Evolutionary conservation across 2,329 filamentous ascomycete genomes (phyloP).

Genomic region (Cladosporium colombiae): DNA sequence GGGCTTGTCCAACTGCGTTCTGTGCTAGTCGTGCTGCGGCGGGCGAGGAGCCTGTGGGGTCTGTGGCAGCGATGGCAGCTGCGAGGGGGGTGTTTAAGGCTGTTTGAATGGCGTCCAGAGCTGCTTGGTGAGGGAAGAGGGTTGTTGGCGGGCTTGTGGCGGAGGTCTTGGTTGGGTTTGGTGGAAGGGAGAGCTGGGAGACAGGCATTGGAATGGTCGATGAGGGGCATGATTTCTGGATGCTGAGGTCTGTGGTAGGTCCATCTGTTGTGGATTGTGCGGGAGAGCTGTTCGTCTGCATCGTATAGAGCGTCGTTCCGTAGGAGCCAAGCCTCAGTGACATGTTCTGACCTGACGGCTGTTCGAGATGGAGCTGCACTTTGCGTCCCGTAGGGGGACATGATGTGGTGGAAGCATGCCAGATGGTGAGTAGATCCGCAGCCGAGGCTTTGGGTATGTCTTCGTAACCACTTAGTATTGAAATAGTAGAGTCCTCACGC

Average conservation of each 20-base stretch:
- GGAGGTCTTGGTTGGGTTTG: neutral
- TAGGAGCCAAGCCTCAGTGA: constrained; percentile 12
- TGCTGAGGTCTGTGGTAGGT: constrained; percentile 25
- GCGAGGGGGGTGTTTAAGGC: constrained; percentile 49
- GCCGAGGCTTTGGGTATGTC: constrained; percentile 32
- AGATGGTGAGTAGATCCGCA: constrained; percentile 31
- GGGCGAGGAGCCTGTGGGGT: constrained; percentile 65
- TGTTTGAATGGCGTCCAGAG: constrained; percentile 47
- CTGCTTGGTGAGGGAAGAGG: constrained; percentile 51
- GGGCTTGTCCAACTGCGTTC: constrained; percentile 57
- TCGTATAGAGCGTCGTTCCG: constrained; percentile 31
- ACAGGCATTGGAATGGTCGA: constrained; percentile 26
- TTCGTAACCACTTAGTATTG: constrained; percentile 34
- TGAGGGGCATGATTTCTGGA: constrained; percentile 31
- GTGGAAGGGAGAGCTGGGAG: constrained; percentile 30
- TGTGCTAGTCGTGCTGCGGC: constrained; percentile 63
- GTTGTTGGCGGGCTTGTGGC: constrained; percentile 24
- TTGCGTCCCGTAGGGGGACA: constrained; percentile 30
- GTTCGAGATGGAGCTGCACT: constrained; percentile 32
- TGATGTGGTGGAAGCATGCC: constrained; percentile 30
- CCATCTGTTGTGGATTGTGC: neutral
- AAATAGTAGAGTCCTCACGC: constrained; percentile 30
- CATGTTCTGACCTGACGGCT: constrained; percentile 21
- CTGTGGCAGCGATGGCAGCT: constrained; percentile 61
- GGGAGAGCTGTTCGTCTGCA: constrained; percentile 24